phyloP scores from a whole-genome alignment of 139 green algal species.

The Chlamydomonas sp. region DNA sequence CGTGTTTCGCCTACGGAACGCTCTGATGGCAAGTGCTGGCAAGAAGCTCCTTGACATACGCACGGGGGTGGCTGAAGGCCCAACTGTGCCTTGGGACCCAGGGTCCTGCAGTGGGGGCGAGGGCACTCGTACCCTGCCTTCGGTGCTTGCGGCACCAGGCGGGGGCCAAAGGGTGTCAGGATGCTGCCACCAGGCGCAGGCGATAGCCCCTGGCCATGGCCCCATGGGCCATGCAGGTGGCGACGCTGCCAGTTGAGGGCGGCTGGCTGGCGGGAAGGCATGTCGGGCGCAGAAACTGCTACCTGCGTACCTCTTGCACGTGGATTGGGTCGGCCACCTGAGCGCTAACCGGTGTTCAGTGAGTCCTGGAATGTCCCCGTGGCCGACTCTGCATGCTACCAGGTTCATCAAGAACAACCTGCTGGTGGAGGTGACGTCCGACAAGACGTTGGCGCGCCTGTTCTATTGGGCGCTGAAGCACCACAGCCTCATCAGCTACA shows the following conservation, averaged over 20 bases:
- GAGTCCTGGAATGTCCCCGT: too few relatives aligned
- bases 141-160: too few relatives aligned
- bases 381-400: not conserved
- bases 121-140: too few relatives aligned
- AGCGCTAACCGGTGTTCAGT: too few relatives aligned
- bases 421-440: conserved; percentile 76
- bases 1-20: not conserved
- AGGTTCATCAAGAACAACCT: conserved; percentile 94
- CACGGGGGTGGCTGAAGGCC: not conserved
- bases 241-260: not conserved
- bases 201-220: not conserved
- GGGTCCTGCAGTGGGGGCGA: too few relatives aligned
- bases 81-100: too few relatives aligned
- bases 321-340: too few relatives aligned
- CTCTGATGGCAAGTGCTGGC: not conserved
- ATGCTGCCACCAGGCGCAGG: not conserved
- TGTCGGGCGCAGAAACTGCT: too few relatives aligned
- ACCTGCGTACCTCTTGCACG: too few relatives aligned
- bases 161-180: too few relatives aligned
- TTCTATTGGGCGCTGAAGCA: conserved; percentile 71
- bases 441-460: conserved; percentile 58
- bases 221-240: not conserved
- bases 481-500: conserved; percentile 84
- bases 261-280: not conserved
- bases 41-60: too few relatives aligned